These are phyloP conservation scores for Lentinula detonsa DNA, from an alignment of 768 basidiomycete species.

Conservation along the genomic window DNA sequence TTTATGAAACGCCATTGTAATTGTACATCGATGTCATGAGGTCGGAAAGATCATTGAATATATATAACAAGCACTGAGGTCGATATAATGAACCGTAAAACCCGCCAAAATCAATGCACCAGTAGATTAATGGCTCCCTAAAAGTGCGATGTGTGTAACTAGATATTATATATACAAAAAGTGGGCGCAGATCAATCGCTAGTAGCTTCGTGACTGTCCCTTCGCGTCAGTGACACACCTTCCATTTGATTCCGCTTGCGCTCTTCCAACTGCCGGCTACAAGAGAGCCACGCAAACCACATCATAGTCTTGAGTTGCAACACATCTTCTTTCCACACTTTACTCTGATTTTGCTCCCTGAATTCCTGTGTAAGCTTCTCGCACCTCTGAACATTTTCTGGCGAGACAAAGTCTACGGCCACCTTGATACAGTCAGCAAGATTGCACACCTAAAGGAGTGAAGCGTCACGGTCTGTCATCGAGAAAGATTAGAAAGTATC, in stretches of 20 bases:
- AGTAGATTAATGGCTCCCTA: background rate
- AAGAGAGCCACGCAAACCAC: conserved; percentile 90
- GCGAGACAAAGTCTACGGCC: conserved; percentile 90
- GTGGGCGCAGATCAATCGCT: background rate
- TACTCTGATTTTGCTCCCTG: conserved; percentile 79
- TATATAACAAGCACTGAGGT: no score
- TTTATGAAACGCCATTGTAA: no score
- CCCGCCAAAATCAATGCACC: no score
- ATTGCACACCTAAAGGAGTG: conserved; percentile 67
- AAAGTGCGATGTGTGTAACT: background rate
- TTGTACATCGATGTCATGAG: no score
- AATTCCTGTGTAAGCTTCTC: conserved; percentile 85
- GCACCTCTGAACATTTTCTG: conserved; percentile 86
- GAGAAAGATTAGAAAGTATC: background rate
- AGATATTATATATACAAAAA: background rate
- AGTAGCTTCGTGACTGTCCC: background rate
- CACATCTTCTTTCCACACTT: conserved; percentile 93
- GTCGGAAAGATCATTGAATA: no score
- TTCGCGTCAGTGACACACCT: background rate
- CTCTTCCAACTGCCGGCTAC: conserved; percentile 30
- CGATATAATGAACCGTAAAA: no score
- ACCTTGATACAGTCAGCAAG: conserved; percentile 95
- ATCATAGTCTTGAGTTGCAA: conserved; percentile 88
- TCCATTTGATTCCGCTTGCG: background rate
- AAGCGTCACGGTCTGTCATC: background rate